Percentiles rank a stretch among this genome's conserved stretches.
Evolutionary conservation across 176 grass and related monocot species (phyloP).

Genomic region (Dendrocalamus sinicus): DNA sequence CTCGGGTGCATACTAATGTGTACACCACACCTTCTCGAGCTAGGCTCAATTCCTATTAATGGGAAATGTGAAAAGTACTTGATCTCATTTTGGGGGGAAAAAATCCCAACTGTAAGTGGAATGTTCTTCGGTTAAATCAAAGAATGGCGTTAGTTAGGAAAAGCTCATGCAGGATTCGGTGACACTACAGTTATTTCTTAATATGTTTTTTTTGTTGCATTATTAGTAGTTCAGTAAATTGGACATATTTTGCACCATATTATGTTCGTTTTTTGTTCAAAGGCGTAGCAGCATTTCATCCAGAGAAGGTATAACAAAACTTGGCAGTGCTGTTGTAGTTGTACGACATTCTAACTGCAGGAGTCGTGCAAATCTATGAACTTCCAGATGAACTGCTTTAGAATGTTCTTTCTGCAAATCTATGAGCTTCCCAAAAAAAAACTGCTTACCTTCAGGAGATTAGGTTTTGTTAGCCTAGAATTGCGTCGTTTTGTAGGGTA

Average conservation of each 20-base stretch:
- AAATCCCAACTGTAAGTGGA: neutral
- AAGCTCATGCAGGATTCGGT: neutral
- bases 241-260: neutral
- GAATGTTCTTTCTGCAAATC: slow-evolving; percentile 36
- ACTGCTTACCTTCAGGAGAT: slow-evolving; percentile 4
- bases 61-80: neutral
- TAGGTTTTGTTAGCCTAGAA: slow-evolving; percentile 38
- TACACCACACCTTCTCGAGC: too few species aligned
- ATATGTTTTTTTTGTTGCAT: neutral
- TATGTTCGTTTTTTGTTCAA: neutral
- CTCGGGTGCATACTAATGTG: neutral
- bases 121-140: neutral
- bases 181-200: neutral
- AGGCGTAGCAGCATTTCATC: neutral
- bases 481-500: slow-evolving; percentile 37
- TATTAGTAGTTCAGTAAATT: neutral
- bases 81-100: neutral
- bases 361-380: neutral
- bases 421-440: neutral
- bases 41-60: too few species aligned
- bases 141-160: neutral
- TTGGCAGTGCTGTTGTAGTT: neutral
- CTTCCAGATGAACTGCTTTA: neutral
- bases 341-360: neutral
- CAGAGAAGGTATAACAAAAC: neutral